These are phyloP conservation scores for Adansonia digitata DNA, from an alignment of 345 rosid species.

Conservation along the genomic window DNA sequence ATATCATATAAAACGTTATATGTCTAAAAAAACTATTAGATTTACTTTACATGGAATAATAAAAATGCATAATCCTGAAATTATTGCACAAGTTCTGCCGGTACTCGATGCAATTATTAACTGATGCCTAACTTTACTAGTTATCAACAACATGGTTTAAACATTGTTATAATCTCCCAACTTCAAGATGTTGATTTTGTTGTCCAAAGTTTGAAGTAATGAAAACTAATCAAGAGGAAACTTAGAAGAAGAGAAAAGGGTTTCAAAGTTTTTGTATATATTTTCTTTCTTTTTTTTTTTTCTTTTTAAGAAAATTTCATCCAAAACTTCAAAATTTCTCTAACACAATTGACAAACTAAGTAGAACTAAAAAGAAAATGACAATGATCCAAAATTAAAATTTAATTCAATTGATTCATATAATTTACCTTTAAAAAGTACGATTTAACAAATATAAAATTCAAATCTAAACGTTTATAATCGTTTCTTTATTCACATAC, in stretches of 20 bases:
- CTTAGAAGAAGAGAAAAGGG: background rate
- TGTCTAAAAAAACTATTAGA: too few relatives aligned
- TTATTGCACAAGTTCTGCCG: background rate
- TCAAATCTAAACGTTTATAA: too few relatives aligned
- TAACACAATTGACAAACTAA: too few relatives aligned
- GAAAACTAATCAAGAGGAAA: background rate
- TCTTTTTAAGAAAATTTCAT: background rate
- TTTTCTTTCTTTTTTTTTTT: background rate
- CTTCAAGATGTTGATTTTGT: background rate
- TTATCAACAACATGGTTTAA: background rate
- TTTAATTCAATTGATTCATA: too few relatives aligned
- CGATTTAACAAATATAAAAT: too few relatives aligned
- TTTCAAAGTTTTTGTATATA: background rate
- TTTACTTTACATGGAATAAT: too few relatives aligned
- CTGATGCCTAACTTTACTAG: slow-evolving; percentile 3
- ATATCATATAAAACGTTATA: too few relatives aligned
- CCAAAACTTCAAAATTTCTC: too few relatives aligned
- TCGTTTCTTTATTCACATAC: too few relatives aligned
- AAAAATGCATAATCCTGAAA: background rate
- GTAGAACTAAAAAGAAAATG: too few relatives aligned
- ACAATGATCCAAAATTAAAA: too few relatives aligned
- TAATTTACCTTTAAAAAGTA: too few relatives aligned
- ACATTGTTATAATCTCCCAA: background rate
- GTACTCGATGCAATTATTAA: background rate
- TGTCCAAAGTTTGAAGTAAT: background rate